Evolutionary conservation across 1,284 basidiomycete genomes (phyloP).

Genomic region (Ceratorhiza oryzae-sativae): DNA sequence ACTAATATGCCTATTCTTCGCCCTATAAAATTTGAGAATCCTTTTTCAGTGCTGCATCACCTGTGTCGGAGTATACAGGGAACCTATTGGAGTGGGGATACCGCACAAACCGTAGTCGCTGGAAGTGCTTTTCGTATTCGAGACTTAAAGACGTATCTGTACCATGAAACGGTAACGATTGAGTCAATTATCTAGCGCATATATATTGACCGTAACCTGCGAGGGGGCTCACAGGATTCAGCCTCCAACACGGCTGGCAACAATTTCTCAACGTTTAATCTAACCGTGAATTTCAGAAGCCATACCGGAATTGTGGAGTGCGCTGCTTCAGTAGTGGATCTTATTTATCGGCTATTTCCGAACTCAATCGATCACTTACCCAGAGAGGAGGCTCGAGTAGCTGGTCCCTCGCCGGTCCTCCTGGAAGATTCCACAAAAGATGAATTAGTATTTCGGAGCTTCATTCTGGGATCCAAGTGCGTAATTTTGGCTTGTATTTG

Average conservation of each 20-base stretch:
- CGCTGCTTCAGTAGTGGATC: conserved; percentile 32
- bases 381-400: conserved; percentile 19
- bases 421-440: not conserved
- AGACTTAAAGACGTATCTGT: conserved; percentile 40
- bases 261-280: conserved; percentile 31
- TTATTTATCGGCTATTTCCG: conserved; percentile 34
- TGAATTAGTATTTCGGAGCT: not conserved
- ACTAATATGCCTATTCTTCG: not conserved
- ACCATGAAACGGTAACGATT: conserved; percentile 23
- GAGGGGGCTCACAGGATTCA: not conserved
- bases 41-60: conserved; percentile 23
- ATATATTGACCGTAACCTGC: not conserved
- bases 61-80: conserved; percentile 40
- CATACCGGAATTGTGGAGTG: conserved; percentile 40
- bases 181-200: not conserved
- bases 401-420: conserved; percentile 22
- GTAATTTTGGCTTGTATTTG: no score
- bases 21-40: not conserved
- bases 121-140: conserved; percentile 40
- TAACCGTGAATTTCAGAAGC: conserved; percentile 40
- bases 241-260: not conserved
- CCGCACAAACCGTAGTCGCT: conserved; percentile 41
- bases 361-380: conserved; percentile 38
- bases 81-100: conserved; percentile 42
- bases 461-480: not conserved